These are phyloP conservation scores for Colletotrichum sp. DNA, from an alignment of 2,329 filamentous ascomycete genomes.

Conservation along the genomic window DNA sequence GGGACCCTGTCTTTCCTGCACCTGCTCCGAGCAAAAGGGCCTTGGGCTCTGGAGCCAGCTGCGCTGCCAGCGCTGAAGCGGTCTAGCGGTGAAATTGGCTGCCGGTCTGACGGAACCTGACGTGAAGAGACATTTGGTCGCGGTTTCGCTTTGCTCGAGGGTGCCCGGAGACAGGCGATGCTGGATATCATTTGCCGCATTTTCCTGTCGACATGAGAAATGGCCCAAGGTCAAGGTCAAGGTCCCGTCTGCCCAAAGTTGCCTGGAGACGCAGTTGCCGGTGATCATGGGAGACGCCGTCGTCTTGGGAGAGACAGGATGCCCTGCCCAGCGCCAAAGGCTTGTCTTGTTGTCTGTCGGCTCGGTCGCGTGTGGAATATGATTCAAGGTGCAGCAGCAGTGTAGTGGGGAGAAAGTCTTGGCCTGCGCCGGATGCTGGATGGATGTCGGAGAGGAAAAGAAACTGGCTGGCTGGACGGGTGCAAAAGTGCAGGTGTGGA, in stretches of 20 bases:
- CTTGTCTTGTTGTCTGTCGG: neutral
- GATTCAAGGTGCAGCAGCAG: neutral
- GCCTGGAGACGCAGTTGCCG: neutral
- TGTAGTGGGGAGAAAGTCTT: neutral
- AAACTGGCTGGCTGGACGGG: neutral
- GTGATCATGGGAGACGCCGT: neutral
- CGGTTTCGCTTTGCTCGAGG: neutral
- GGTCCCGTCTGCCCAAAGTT: neutral
- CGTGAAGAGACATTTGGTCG: neutral
- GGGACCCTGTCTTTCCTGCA: constrained; percentile 1
- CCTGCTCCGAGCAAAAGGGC: neutral
- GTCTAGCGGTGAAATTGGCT: neutral
- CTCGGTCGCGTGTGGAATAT: neutral
- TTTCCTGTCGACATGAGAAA: neutral
- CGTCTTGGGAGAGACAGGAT: neutral
- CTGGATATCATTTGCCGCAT: neutral
- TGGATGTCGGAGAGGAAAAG: neutral
- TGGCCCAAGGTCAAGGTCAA: neutral
- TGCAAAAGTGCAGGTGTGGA: neutral
- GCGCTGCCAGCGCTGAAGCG: neutral
- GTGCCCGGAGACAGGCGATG: neutral
- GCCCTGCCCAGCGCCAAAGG: neutral
- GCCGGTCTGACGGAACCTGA: neutral
- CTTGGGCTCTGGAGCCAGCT: neutral
- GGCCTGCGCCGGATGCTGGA: neutral